phyloP scores from a whole-genome alignment of 192 early-diverging fungal genomes.

The Piromyces finnis region DNA sequence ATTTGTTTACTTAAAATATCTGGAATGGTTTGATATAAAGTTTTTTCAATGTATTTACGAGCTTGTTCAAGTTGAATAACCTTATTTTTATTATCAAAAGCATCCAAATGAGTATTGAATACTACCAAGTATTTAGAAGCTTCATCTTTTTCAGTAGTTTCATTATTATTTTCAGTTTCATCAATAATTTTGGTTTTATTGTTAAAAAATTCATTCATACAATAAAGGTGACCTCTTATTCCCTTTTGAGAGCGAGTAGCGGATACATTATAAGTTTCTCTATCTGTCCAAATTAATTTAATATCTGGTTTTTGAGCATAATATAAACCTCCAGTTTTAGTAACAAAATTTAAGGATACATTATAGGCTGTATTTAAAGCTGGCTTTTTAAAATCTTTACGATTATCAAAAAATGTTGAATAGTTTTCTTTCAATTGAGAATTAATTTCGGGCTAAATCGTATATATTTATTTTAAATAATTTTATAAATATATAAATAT shows the following conservation, averaged over 20 bases:
- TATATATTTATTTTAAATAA: no score
- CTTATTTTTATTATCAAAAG: background rate
- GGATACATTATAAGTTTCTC: background rate
- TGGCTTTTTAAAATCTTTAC: background rate
- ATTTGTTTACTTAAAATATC: background rate
- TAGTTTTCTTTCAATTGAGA: background rate
- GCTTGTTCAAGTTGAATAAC: background rate
- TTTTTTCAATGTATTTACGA: background rate
- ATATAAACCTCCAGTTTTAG: background rate
- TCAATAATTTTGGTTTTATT: background rate
- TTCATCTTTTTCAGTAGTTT: background rate
- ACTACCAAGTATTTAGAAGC: background rate
- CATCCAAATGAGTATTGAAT: background rate
- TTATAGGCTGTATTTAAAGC: background rate
- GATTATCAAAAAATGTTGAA: background rate
- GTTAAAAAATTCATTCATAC: background rate
- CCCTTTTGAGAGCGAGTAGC: background rate
- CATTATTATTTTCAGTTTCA: background rate
- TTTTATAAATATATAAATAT: background rate
- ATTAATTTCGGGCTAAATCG: background rate
- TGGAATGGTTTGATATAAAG: background rate
- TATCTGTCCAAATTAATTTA: background rate
- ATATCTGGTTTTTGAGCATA: background rate
- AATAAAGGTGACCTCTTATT: background rate
- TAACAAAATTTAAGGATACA: background rate